Base-by-base conservation (phyloP, 345 rosid species). In the Euclidium syriacum region DNA sequence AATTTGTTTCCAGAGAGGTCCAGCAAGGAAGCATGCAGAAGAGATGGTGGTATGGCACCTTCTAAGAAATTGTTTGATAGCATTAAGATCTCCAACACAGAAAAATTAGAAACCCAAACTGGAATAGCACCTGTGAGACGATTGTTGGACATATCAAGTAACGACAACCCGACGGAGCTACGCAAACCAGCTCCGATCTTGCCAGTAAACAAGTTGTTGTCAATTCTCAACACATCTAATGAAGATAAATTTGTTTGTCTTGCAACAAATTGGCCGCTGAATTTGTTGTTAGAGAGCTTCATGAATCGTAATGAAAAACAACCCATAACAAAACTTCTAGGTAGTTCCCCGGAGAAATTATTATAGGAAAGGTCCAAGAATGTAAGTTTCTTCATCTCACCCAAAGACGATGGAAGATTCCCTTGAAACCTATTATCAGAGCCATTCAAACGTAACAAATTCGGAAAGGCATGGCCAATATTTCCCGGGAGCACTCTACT, bases 271-370 rank as follows among this genome's bases (percentile, higher is more conserved):
- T 23, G 15, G 3, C 46, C 61, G 2, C 5, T 38, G 5, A 65
- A 65, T 3, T 20, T 65, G 52, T 65, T 52, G 39, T 41, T 15
- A 18, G 70, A 65, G 7, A 65, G 53, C 24, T 14, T 15, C 12
- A 65, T 1, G 1, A 12, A 8, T 8, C 5, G 0, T 11, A 65
- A 11, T 49, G 27, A 29, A 25, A 16, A 7, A 40, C 50, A 57
- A 11, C 38, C 38, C 0, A 4, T 40, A 41, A 41, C 6, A 5
- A 20, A n/a, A 29, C 33, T 46, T 29, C 5, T 52, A 20, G 69
- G 70, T 3, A 65, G 11, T 5, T 39, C 4, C 24, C 70, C 62
- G 1, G 62, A 65, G 11, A 65, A 40, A 4, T 65, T 53, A n/a
- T 65, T 65, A 5, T 7, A 3, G 42, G 70, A 39, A 9, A 65